Conservation (phyloP, 2,329 filamentous ascomycete genomes). For the Achaetomium macrosporum region DNA sequence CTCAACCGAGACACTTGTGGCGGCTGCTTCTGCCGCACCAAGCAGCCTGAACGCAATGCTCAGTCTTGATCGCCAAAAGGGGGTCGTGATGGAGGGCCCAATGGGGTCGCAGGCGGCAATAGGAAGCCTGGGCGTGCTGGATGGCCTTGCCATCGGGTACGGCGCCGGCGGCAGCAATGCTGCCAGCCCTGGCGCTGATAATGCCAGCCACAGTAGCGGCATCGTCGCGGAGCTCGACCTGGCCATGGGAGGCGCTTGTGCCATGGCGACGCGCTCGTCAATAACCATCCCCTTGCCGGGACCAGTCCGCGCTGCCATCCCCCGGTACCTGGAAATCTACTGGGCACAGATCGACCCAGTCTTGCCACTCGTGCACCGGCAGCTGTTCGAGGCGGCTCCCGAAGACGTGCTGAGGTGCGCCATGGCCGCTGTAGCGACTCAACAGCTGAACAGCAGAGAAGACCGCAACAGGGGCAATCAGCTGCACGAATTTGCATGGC, state of each 20-base stretch:
- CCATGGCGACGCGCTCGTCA: slow-evolving; percentile 11
- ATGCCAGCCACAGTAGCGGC: slow-evolving; percentile 20
- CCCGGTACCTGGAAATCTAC: slow-evolving; percentile 47
- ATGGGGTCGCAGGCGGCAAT: slow-evolving; percentile 12
- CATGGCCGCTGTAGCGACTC: slow-evolving; percentile 53
- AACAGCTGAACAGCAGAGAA: slow-evolving; percentile 43
- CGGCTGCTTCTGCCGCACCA: slow-evolving; percentile 37
- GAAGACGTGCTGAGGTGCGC: slow-evolving; percentile 45
- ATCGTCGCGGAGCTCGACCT: slow-evolving; percentile 34
- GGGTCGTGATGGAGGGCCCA: slow-evolving; percentile 29
- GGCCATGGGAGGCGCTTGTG: slow-evolving; percentile 21
- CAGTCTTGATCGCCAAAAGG: slow-evolving; percentile 38
- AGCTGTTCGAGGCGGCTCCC: slow-evolving; percentile 37
- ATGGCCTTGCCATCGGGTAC: slow-evolving; percentile 15
- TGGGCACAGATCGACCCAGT: slow-evolving; percentile 46
- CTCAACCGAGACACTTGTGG: slow-evolving; percentile 44
- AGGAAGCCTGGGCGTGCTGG: slow-evolving; percentile 15
- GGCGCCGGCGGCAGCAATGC: slow-evolving; percentile 8
- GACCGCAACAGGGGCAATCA: slow-evolving; percentile 45
- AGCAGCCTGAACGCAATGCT: slow-evolving; percentile 33
- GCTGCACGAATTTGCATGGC: slow-evolving; percentile 47
- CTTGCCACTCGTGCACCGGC: slow-evolving; percentile 47
- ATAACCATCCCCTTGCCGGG: slow-evolving; percentile 33
- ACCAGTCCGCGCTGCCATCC: slow-evolving; percentile 38
- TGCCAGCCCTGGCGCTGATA: slow-evolving; percentile 15